Evolutionary conservation across 1,284 basidiomycete genomes (phyloP).

Genomic region (Bjerkandera adusta): DNA sequence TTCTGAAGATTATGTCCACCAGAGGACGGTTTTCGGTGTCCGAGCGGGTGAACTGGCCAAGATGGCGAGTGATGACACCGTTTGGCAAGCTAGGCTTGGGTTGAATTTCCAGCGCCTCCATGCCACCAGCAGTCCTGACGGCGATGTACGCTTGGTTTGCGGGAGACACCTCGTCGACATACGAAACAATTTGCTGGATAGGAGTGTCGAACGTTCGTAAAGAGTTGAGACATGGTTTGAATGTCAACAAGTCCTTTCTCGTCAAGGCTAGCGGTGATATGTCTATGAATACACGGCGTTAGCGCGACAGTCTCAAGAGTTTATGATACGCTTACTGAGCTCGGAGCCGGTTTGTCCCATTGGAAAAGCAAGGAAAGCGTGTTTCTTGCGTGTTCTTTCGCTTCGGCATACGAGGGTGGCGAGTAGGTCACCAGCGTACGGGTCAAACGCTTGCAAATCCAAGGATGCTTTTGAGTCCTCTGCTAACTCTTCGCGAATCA

Average conservation of each 20-base stretch:
- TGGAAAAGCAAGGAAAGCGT: conserved; percentile 51
- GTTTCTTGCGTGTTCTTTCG: conserved; percentile 25
- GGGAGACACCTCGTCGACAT: conserved; percentile 10
- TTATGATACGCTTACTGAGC: conserved; percentile 49
- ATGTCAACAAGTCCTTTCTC: conserved; percentile 27
- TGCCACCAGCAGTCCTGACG: conserved; percentile 8
- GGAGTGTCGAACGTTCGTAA: conserved; percentile 52
- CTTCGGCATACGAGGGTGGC: conserved; percentile 35
- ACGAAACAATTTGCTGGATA: conserved; percentile 24
- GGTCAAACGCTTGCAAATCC: conserved; percentile 47
- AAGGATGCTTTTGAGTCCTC: conserved; percentile 38
- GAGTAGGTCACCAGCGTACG: conserved; percentile 51
- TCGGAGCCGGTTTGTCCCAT: conserved; percentile 56
- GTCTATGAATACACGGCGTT: conserved; percentile 38
- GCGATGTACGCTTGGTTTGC: conserved; percentile 3
- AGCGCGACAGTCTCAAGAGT: too few relatives aligned
- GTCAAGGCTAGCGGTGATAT: conserved; percentile 43
- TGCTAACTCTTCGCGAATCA: conserved; percentile 54
- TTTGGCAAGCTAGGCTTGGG: not conserved
- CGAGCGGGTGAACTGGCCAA: conserved; percentile 1
- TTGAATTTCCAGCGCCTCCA: conserved; percentile 4
- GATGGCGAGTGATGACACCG: not conserved
- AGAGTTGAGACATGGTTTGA: conserved; percentile 43
- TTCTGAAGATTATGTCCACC: conserved; percentile 36
- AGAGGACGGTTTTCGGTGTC: conserved; percentile 18